Base-by-base conservation (phyloP, 2,329 filamentous ascomycete genomes). In the Xylariomycetidae sp. region DNA sequence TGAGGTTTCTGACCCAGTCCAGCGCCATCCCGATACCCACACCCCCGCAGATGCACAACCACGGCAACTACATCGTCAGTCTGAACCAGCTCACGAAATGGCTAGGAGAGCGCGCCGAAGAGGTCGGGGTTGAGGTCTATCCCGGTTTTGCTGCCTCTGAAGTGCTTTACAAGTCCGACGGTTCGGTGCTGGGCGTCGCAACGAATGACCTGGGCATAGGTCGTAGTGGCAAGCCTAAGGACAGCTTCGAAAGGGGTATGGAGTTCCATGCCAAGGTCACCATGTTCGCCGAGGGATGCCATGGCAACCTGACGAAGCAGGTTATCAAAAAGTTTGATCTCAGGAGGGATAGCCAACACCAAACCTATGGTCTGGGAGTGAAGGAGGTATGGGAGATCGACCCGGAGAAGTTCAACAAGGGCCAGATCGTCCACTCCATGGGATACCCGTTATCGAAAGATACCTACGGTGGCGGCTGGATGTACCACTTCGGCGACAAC, bases 401-500 rank as follows among this genome's bases (percentile, higher is more conserved):
- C 50, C 88, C 92, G 0, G 87, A 85, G 50, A 96, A 94, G 63
- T 96, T 95, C 63, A 72, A 82, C 40, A 84, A 84, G 54, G 92
- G 92, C 33, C 70, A 90, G 47, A 76, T 96, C 28, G 76, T 81
- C 4, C 92, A 98, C 65, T 85, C 87, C 4, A 78, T 98, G 80
- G 92, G 92, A 14, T 96, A 94, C 54, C 92, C 92, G 14, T 65
- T 98, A 27, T 77, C 87, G 12, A 77, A 72, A 49, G 83, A 96
- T 56, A 92, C 89, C 7, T 98, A 98, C 57, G 92, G 92, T 47
- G 92, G 92, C 46, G 88, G 85, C n/a, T 98, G 88, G 81, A 89
- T 98, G 85, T 98, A 98, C 56, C 92, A 98, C 61, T 98, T 96
- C 60, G 92, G 89, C 23, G 90, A 98, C 50, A 98, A 96, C 61